phyloP scores from a whole-genome alignment of 2,329 filamentous ascomycete species.

The Alternaria sp. region DNA sequence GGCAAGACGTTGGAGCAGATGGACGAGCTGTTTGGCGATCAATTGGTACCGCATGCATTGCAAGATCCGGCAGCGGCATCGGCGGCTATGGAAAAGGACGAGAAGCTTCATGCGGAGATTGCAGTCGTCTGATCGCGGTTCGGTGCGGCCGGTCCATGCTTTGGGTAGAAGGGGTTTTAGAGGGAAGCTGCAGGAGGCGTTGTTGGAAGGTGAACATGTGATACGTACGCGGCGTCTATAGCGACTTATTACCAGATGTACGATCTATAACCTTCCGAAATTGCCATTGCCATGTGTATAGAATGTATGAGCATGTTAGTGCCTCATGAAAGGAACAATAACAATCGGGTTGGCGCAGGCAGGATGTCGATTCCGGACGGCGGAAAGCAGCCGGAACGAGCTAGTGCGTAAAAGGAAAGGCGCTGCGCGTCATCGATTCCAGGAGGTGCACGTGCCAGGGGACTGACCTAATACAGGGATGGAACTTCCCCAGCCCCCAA shows the following conservation, averaged over 20 bases:
- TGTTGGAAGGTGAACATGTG: neutral
- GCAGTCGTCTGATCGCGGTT: neutral
- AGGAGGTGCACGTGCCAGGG: too few species aligned
- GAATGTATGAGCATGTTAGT: neutral
- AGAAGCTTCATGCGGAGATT: conserved; percentile 13
- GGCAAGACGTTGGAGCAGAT: conserved; percentile 39
- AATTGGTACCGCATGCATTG: conserved; percentile 46
- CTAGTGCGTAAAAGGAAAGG: neutral
- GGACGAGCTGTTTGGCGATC: conserved; percentile 41
- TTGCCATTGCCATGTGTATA: neutral
- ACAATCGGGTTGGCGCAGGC: neutral
- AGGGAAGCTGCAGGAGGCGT: neutral
- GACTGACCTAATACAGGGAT: too few species aligned
- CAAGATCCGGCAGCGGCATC: conserved; percentile 40
- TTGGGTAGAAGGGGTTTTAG: neutral
- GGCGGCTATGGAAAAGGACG: conserved; percentile 34
- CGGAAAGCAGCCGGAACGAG: neutral
- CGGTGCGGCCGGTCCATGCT: fast-evolving
- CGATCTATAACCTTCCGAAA: neutral
- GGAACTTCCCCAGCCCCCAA: too few species aligned
- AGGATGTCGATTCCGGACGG: neutral
- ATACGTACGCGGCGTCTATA: neutral
- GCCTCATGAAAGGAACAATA: neutral
- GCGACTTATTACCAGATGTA: neutral
- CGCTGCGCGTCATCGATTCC: neutral